Conservation (phyloP, 2,329 filamentous ascomycete genomes). For the Saccharata proteae region DNA sequence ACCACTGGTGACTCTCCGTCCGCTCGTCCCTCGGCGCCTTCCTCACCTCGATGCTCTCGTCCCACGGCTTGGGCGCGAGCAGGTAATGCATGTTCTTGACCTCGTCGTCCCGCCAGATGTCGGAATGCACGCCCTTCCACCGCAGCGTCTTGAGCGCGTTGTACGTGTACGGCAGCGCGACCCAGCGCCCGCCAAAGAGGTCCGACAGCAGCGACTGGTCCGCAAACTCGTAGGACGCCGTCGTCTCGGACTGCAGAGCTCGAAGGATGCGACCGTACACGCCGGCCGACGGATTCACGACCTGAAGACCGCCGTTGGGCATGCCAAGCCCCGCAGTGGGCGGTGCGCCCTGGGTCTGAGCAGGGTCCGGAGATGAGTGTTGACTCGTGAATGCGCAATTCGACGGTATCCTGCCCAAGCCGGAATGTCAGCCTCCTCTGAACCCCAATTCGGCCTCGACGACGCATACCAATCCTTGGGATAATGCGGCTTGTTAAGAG, state of each 20-base stretch:
- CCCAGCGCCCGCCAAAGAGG: conserved; percentile 45
- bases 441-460: background rate
- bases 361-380: conserved; percentile 36
- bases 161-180: conserved; percentile 47
- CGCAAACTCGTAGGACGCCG: conserved; percentile 44
- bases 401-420: conserved; percentile 31
- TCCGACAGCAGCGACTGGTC: conserved; percentile 49
- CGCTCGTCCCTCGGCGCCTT: conserved; percentile 10
- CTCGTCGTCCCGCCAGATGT: conserved; percentile 47
- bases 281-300: conserved; percentile 44
- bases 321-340: conserved; percentile 41
- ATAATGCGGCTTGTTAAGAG: conserved; percentile 66
- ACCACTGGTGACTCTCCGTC: conserved; percentile 42
- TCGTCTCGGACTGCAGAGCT: conserved; percentile 33
- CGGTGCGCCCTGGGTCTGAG: conserved; percentile 40
- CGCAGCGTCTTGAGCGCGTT: conserved; percentile 50
- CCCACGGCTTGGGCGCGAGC: conserved; percentile 51
- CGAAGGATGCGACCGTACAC: conserved; percentile 41
- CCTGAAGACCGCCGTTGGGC: conserved; percentile 49
- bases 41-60: conserved; percentile 36
- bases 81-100: conserved; percentile 55
- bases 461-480: conserved; percentile 52
- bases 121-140: conserved; percentile 42
- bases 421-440: background rate
- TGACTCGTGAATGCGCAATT: conserved; percentile 53